A percentile compares a stretch with the other conserved stretches of the same genome.
Conservation (phyloP, 1,284 basidiomycete species). For the Ganoderma multipileum region DNA sequence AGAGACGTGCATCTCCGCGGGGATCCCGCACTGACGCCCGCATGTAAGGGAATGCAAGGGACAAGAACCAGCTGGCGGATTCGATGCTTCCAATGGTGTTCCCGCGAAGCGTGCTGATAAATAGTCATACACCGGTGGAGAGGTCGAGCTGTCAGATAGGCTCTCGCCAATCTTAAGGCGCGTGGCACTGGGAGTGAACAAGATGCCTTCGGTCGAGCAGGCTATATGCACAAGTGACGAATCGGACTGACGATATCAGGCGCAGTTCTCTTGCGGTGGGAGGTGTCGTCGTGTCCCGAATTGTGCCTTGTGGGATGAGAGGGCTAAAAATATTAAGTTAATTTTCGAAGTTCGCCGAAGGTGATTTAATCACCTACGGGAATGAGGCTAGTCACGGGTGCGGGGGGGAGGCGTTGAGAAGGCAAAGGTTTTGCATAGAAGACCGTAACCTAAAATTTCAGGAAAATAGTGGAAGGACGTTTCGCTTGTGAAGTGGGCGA, state of each 20-base stretch:
- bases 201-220: neutral
- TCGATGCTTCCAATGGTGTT: constrained; percentile 8
- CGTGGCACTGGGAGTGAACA: constrained; percentile 17
- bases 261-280: neutral
- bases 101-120: constrained; percentile 24
- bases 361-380: neutral
- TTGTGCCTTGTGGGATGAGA: neutral
- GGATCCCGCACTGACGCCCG: constrained; percentile 20
- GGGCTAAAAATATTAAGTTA: neutral
- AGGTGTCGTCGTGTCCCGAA: neutral
- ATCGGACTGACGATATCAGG: neutral
- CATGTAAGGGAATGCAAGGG: constrained; percentile 5
- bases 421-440: constrained; percentile 2
- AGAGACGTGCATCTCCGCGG: constrained; percentile 19
- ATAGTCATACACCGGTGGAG: constrained; percentile 3
- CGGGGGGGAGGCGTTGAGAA: neutral
- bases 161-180: constrained; percentile 23
- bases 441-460: neutral
- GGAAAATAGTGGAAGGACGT: neutral
- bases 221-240: neutral
- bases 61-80: constrained; percentile 1
- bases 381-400: neutral
- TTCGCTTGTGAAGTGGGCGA: neutral
- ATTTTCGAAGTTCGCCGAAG: neutral
- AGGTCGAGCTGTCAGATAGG: constrained; percentile 23